Conservation (phyloP, 441 rosid species). For the Brassica hybrid region DNA sequence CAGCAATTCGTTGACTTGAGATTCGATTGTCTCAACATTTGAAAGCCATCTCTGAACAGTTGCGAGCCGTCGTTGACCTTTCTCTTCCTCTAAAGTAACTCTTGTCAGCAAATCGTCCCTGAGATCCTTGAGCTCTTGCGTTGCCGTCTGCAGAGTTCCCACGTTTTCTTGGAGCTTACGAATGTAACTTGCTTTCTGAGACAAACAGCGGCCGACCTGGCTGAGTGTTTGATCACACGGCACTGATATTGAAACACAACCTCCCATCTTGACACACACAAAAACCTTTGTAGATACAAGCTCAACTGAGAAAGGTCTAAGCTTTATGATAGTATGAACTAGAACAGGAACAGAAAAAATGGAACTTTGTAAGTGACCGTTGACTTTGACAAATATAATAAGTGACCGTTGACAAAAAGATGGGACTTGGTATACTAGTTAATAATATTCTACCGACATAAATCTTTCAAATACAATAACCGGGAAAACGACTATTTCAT, state of each 20-base stretch:
- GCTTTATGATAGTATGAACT: not conserved
- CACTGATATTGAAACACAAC: constrained; percentile 3
- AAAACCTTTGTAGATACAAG: not conserved
- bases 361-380: not conserved
- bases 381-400: not conserved
- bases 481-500: too few species aligned
- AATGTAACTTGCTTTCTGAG: not conserved
- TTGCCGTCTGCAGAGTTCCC: not conserved
- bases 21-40: not conserved
- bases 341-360: not conserved
- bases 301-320: not conserved
- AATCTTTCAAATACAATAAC: too few species aligned
- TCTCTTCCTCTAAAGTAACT: not conserved
- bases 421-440: too few species aligned
- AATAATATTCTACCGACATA: too few species aligned
- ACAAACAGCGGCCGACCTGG: not conserved
- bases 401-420: not conserved
- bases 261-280: not conserved
- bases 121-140: constrained; percentile 1
- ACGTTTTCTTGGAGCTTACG: not conserved
- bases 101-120: not conserved
- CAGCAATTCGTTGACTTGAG: not conserved
- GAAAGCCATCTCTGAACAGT: not conserved
- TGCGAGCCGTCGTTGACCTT: not conserved
- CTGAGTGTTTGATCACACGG: not conserved